Conservation (phyloP, 1,139 yeast genomes). For the Ogataea hybrid region DNA sequence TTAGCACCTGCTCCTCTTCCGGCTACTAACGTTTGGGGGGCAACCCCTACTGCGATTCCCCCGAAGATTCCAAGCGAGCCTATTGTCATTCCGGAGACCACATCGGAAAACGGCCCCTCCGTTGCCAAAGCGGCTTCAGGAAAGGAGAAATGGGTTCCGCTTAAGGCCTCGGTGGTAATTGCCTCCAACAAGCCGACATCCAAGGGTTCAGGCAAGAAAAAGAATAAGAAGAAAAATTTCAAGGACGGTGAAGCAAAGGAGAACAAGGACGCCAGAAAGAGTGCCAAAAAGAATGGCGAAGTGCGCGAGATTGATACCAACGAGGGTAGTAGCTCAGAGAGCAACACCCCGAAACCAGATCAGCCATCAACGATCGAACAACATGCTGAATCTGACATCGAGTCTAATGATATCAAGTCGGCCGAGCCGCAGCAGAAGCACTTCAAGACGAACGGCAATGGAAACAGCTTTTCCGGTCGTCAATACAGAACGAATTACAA, state of each 20-base stretch:
- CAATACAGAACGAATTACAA: conserved; percentile 27
- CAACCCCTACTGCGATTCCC: conserved; percentile 35
- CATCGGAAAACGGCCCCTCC: conserved; percentile 26
- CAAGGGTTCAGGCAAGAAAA: conserved; percentile 14
- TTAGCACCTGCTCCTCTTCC: conserved; percentile 82
- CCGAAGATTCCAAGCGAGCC: conserved; percentile 32
- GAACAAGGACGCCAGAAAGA: conserved; percentile 11
- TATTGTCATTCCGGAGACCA: conserved; percentile 42
- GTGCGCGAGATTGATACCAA: conserved; percentile 6
- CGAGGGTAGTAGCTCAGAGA: conserved; percentile 1
- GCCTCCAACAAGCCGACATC: conserved; percentile 26
- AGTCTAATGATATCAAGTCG: conserved; percentile 3
- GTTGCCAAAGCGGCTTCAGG: conserved; percentile 49
- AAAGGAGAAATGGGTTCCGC: conserved; percentile 89
- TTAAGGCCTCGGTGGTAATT: conserved; percentile 65
- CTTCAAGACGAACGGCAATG: conserved; percentile 16
- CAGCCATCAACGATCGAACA: conserved; percentile 11
- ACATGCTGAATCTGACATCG: conserved; percentile 4
- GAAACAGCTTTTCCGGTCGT: conserved; percentile 25
- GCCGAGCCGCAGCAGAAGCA: conserved; percentile 6
- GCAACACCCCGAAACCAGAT: conserved; percentile 10
- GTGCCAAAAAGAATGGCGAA: conserved; percentile 7
- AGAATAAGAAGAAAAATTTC: conserved; percentile 22
- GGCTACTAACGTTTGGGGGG: conserved; percentile 68
- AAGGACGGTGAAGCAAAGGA: conserved; percentile 17